Conservation (phyloP, 2,329 filamentous ascomycete genomes). For the Claviceps sp. region DNA sequence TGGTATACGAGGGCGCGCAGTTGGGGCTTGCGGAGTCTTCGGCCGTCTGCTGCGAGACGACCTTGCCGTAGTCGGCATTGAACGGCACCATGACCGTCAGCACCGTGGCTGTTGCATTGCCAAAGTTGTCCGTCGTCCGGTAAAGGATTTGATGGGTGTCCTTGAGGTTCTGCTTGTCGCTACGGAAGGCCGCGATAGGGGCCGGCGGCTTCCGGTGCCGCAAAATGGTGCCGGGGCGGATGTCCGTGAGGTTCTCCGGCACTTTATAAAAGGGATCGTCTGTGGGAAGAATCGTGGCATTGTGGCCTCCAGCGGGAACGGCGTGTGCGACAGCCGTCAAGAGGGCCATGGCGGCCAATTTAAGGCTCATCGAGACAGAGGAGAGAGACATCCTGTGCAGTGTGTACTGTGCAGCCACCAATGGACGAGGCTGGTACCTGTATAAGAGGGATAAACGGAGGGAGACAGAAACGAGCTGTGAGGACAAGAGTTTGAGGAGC, state of each 20-base stretch:
- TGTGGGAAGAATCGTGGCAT: neutral
- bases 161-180: conserved; percentile 9
- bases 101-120: conserved; percentile 22
- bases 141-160: conserved; percentile 23
- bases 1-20: conserved; percentile 13
- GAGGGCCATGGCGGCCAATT: neutral
- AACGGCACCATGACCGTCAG: conserved; percentile 25
- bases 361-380: neutral
- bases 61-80: conserved; percentile 13
- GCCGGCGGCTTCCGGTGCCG: conserved; percentile 5
- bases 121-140: conserved; percentile 22
- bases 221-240: conserved; percentile 7
- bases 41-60: conserved; percentile 29
- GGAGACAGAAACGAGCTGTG: too few species aligned
- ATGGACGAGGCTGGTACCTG: neutral
- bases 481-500: too few species aligned
- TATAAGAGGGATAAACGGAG: too few species aligned
- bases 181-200: conserved; percentile 5
- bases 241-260: conserved; percentile 1
- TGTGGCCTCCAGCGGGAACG: neutral
- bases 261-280: conserved; percentile 10
- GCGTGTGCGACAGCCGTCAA: neutral
- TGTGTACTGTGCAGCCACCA: neutral
- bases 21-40: conserved; percentile 26
- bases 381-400: neutral